A percentile compares a stretch with the other conserved stretches of the same genome.
These are phyloP conservation scores for Leccinum subtestaceum DNA, from an alignment of 768 basidiomycete genomes.

Conservation along the genomic window DNA sequence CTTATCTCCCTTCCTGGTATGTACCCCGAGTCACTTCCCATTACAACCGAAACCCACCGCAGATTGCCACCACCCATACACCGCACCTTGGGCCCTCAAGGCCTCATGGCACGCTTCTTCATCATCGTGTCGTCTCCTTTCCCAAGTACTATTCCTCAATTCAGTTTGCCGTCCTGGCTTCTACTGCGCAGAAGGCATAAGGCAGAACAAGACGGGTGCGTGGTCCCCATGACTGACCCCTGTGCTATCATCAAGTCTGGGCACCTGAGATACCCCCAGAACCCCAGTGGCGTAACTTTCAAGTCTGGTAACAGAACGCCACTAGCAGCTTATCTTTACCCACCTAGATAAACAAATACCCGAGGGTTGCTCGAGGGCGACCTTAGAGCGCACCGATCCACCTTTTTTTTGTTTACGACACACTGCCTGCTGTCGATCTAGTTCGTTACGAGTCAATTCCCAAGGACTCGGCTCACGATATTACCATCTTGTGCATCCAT, in stretches of 20 bases:
- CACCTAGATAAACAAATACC: background rate
- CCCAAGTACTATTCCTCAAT: background rate
- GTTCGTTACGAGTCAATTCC: background rate
- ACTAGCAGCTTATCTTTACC: background rate
- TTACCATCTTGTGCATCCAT: background rate
- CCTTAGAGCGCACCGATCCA: background rate
- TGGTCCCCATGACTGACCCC: background rate
- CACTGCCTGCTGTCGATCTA: slow-evolving; percentile 1
- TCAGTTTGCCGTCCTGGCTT: background rate
- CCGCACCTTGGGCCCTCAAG: background rate
- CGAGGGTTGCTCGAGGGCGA: background rate
- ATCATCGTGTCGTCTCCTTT: background rate
- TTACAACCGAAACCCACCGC: background rate
- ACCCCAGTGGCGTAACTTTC: background rate
- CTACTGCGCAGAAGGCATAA: slow-evolving; percentile 13
- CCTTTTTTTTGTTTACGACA: background rate
- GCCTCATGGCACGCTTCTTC: background rate
- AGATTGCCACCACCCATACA: background rate
- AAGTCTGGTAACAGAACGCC: background rate
- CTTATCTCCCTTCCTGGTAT: slow-evolving; percentile 6
- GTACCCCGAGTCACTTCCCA: background rate
- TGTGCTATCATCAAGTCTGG: slow-evolving; percentile 11
- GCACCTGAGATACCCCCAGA: background rate
- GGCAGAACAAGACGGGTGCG: slow-evolving; percentile 4
- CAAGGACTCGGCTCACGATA: background rate